Evolutionary conservation across 192 early-diverging fungal species (phyloP), one percentile per base, ranked within the genome.

Genomic region (Tieghemiomyces parasiticus): DNA sequence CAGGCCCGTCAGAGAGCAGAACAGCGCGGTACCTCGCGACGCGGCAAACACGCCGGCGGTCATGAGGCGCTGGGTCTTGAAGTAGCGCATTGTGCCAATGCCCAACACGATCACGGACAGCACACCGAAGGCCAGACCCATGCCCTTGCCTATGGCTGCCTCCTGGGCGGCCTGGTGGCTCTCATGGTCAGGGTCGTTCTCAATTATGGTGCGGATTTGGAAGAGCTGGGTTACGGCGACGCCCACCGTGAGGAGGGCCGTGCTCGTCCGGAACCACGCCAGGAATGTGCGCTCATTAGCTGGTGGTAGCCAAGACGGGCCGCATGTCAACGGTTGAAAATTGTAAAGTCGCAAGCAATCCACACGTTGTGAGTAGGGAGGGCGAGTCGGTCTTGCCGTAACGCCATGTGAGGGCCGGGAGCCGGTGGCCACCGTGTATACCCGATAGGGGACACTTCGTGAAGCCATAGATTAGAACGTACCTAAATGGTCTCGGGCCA

Each of bases 241-340:
- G 30, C 87, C 87, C n/a, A 85, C 81, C 14, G 85, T 86, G 38
- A 85, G 81, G 46, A 83, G 63, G 1, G 87, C 81, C 30, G 87
- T 63, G 22, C 83, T 86, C 3, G 87, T 82, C 34, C 85, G 74
- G 50, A 89, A 62, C 87, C 87, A 89, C 2, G 84, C 83, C 1
- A 89, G 73, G 46, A 78, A 89, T 25, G 87, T 89, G 46, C 87
- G 75, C 54, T 89, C 87, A 60, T 89, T 89, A 33, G 87, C 81
- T 80, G 70, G 30, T 33, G 3, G n/a, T n/a, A n/a, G n/a, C n/a
- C n/a, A n/a, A n/a, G n/a, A n/a, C n/a, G n/a, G n/a, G n/a, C n/a
- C n/a, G n/a, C n/a, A n/a, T n/a, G n/a, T n/a, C n/a, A n/a, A n/a
- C n/a, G n/a, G n/a, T n/a, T n/a, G n/a, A n/a, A n/a, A n/a, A n/a